Base-by-base conservation (phyloP, 164 flowering plant species). In the Platanus orientalis region DNA sequence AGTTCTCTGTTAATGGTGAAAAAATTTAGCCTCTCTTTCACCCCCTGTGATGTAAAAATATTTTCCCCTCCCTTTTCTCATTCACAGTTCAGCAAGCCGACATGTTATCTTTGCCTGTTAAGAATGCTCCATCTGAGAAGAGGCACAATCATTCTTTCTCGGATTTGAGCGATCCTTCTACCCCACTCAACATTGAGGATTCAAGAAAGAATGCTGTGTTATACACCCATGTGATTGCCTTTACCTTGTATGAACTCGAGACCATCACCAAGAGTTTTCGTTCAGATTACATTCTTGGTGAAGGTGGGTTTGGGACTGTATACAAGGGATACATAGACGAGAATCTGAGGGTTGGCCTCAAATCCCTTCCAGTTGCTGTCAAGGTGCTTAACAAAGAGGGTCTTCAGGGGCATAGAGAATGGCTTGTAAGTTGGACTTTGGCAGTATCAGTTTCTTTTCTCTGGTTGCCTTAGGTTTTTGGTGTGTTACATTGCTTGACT, bases 361-460 rank as follows among this genome's bases (percentile, higher is more conserved):
- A 89, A 72, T 88, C 97, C 54, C 84, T 92, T 7, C 96, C 96
- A 6, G 99, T 95, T 44, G 97, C 99, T 53, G 97, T 95, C 48
- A 95, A 95, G 77, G 99, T 95, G 51, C 90, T 95, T 44, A 92
- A 95, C 75, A 95, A 86, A 74, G 97, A 95, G 64, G 99, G 99
- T 17, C 96, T 88, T 70, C 99, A 94, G 70, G 99, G 99, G 7
- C 97, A 94, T 70, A 80, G 97, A 19, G 97, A 95, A 71, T 95
- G 97, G 97, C 96, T 88, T 57, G 98, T 92, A 71, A 69, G 80
- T 63, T 44, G 25, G 42, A 16, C 26, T 54, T 57, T 63, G 44
- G 23, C 4, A 4, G 44, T 45, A 23, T 51, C 28, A 1, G 24
- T 60, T 53, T 27, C 28, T 14, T 1, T 49, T 51, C 21, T 45